Evolutionary conservation across 2,329 filamentous ascomycete species (phyloP).

Genomic region (Exophiala sp.): DNA sequence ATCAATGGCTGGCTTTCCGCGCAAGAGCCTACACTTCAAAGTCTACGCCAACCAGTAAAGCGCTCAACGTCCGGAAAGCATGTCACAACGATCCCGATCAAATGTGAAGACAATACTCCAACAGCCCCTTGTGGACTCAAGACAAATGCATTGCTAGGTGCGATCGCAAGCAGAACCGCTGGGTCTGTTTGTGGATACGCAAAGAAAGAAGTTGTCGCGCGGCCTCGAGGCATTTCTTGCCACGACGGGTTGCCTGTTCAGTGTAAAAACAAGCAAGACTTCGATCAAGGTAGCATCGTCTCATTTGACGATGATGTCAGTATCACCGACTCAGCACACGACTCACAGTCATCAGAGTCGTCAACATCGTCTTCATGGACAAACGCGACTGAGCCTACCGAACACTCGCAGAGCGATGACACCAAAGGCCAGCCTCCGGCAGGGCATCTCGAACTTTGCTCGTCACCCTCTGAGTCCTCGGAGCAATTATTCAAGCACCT

Average conservation of each 20-base stretch:
- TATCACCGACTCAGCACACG: conserved; percentile 17
- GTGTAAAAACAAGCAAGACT: conserved; percentile 7
- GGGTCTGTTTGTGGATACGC: too few species aligned
- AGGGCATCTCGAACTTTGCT: conserved; percentile 5
- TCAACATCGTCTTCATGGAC: conserved; percentile 19
- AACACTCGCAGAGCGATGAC: conserved; percentile 17
- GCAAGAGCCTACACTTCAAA: neutral
- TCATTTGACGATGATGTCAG: conserved; percentile 19
- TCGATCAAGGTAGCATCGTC: conserved; percentile 16
- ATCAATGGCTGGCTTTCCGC: conserved; percentile 14
- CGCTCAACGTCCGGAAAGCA: too few species aligned
- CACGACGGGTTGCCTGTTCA: neutral
- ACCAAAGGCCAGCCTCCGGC: conserved; percentile 12
- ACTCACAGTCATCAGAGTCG: conserved; percentile 20
- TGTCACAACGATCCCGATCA: too few species aligned
- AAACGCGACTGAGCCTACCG: conserved; percentile 13
- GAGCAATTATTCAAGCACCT: conserved; percentile 6
- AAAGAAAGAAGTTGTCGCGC: too few species aligned
- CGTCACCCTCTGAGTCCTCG: conserved; percentile 3
- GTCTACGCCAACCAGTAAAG: too few species aligned
- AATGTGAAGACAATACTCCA: too few species aligned
- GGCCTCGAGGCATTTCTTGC: too few species aligned
- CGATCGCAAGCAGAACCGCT: too few species aligned
- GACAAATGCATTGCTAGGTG: too few species aligned
- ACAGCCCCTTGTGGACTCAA: too few species aligned